Evolutionary conservation across 176 grass and related monocot genomes (phyloP), one percentile per base, ranked within the genome.

Genomic region (Avena sativa): DNA sequence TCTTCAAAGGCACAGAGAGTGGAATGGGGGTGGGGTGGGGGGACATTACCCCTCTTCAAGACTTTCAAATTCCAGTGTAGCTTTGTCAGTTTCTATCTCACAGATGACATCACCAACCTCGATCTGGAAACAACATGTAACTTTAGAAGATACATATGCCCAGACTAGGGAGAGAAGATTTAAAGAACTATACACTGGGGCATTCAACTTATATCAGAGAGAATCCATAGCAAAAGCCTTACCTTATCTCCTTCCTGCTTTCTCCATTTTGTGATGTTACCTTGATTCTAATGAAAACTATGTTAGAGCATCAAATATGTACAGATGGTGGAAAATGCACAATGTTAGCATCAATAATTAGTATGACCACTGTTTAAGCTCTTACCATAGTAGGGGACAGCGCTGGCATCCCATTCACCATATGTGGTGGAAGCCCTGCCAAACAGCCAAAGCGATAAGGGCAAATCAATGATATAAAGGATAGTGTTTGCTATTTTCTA

Each of bases 61-160:
- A 79, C 90, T 82, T 88, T 99, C 97, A 84, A 96, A 96, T 86
- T 99, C 97, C 72, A 98, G 81, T 40, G 93, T 95, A 70, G 97
- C 97, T 89, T 99, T 99, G 81, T 99, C 97, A 81, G 94, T 99
- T 89, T 99, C 97, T 90, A 99, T 99, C 86, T 99, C 97, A 32
- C 97, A 99, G 43, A 99, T 78, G 64, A 99, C 97, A 80, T 99
- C 97, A 80, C 94, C 97, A 68, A 99, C 89, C 76, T 96, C 92
- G 78, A 99, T 96, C 97, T 99, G 92, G 81, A 86, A 92, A 69
- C 14, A 88, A 55, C 57, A 83, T 55, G 16, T 76, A 53, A 17
- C 6, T 51, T 75, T 51, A 75, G 72, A 75, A 75, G 21, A 25
- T 28, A 26, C 12, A 63, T 23, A 50, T 26, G 25, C 21, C 1